Base-by-base conservation (phyloP, 2,329 filamentous ascomycete species). In the Arachnopeziza araneosa region DNA sequence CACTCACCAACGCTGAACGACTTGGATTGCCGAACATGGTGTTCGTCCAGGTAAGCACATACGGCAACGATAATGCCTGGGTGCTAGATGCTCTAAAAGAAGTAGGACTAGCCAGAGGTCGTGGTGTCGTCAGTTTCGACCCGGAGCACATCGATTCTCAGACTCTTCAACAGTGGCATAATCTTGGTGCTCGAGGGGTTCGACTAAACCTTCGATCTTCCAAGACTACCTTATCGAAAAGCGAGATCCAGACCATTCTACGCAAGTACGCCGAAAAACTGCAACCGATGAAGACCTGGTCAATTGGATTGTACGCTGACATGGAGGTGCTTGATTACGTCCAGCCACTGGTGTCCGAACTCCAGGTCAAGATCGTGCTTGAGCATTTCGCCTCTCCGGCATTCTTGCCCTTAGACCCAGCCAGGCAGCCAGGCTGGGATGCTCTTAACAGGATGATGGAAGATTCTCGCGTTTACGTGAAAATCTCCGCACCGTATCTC, bases 41-140 rank as follows among this genome's bases (percentile, higher is more conserved):
- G 24, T 64, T 65, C 23, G 80, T 84, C 2, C 85, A 87, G 64
- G 83, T 83, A 0, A 85, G 82, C 19, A 82, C 85, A 56, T 87
- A 87, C 68, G 83, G 81, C 24, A 74, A 76, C 56, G 83, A 87
- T 71, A 87, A 88, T 66, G 75, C 77, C 0, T 85, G 82, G 66
- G 72, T 86, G 2, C 75, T 87, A 14, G 78, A 83, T 51, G 81
- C 81, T 0, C 73, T 87, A 14, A 67, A 70, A 7, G 69, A 69
- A 12, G 69, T 87, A 1, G 83, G 83, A 0, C 76, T 79, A 0
- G 68, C 70, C 17, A 75, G 76, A 49, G 83, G 77, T 8, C 75
- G 84, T 52, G 85, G 77, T 1, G 79, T 87, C 7, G 80, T 87
- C 2, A 76, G 77, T 7, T 79, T 87, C 64, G 80, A 86, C 59